Evolutionary conservation across 164 flowering plant species (phyloP).

Genomic region (Aristolochia contorta): DNA sequence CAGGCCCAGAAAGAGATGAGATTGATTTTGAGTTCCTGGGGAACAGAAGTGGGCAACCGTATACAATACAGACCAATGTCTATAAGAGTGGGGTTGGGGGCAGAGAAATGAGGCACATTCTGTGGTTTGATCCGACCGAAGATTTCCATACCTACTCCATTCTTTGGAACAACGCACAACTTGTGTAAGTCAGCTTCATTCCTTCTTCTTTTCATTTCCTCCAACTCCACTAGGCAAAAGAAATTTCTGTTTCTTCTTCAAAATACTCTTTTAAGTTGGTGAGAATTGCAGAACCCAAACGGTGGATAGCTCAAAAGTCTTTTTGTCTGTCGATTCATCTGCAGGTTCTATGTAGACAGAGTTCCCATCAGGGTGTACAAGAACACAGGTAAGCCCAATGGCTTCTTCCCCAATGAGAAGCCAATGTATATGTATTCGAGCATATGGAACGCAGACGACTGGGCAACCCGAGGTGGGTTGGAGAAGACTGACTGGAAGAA

Average conservation of each 20-base stretch:
- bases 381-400: conserved; percentile 54
- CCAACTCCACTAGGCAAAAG: too few species aligned
- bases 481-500: conserved; percentile 91
- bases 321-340: background rate
- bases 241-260: too few species aligned
- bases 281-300: too few species aligned
- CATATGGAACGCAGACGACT: conserved; percentile 95
- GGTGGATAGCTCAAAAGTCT: background rate
- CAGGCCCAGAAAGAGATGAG: conserved; percentile 78
- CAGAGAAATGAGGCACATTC: conserved; percentile 80
- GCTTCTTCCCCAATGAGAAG: conserved; percentile 85
- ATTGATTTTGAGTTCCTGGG: conserved; percentile 93
- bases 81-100: conserved; percentile 73
- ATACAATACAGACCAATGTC: conserved; percentile 73
- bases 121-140: conserved; percentile 92
- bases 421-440: conserved; percentile 94
- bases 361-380: conserved; percentile 74
- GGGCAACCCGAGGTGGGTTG: conserved; percentile 97
- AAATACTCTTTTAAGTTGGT: too few species aligned
- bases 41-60: conserved; percentile 73
- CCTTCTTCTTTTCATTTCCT: too few species aligned
- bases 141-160: conserved; percentile 72
- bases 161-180: conserved; percentile 66
- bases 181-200: conserved; percentile 31
- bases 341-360: conserved; percentile 73